Conservation (phyloP, 2,329 filamentous ascomycete species). For the Epicoccum nigrum region DNA sequence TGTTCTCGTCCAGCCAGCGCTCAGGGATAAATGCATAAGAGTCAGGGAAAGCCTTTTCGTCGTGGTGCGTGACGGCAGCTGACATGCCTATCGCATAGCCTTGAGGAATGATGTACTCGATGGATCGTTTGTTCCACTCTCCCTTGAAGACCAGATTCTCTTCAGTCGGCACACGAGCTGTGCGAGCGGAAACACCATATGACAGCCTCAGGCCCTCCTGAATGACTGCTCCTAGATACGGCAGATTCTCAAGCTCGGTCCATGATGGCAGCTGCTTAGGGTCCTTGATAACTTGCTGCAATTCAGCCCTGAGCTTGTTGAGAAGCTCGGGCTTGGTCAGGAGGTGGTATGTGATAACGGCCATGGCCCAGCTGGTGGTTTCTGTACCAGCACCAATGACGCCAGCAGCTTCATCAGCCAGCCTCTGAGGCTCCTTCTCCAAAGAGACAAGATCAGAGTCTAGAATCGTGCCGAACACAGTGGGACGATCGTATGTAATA, state of each 20-base stretch:
- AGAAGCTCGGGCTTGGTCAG: slow-evolving; percentile 32
- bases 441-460: slow-evolving; percentile 20
- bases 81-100: slow-evolving; percentile 38
- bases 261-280: slow-evolving; percentile 23
- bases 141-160: slow-evolving; percentile 33
- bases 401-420: slow-evolving; percentile 40
- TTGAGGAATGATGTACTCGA: slow-evolving; percentile 29
- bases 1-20: slow-evolving; percentile 38
- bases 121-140: slow-evolving; percentile 31
- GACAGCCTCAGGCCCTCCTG: slow-evolving; percentile 40
- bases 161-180: slow-evolving; percentile 31
- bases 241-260: slow-evolving; percentile 33
- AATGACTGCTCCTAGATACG: slow-evolving; percentile 43
- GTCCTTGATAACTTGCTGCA: slow-evolving; percentile 27
- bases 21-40: slow-evolving; percentile 37
- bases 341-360: slow-evolving; percentile 38
- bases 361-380: slow-evolving; percentile 39
- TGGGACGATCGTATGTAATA: slow-evolving; percentile 32
- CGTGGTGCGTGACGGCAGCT: slow-evolving; percentile 31
- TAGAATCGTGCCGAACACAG: slow-evolving; percentile 30
- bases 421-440: slow-evolving; percentile 33
- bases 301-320: slow-evolving; percentile 31
- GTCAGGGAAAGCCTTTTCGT: slow-evolving; percentile 33
- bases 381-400: slow-evolving; percentile 45
- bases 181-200: slow-evolving; percentile 35